Evolutionary conservation across 352 stramenopile genomes (phyloP), one percentile per base, ranked within the genome.

Genomic region (Phytophthora citrophthora): DNA sequence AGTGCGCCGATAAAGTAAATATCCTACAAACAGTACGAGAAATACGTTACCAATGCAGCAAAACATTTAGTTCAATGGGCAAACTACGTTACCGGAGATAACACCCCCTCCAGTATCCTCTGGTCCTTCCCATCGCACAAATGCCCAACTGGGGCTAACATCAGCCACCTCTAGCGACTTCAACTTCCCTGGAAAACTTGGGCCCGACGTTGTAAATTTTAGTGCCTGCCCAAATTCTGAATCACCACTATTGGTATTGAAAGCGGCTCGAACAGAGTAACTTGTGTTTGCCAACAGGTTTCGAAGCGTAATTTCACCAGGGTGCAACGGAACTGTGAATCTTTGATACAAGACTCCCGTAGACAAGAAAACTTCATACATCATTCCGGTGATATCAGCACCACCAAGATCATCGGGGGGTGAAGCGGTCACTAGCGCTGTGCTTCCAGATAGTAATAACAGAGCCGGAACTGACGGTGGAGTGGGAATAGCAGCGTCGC

Each of bases 381-480:
- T 43, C 32, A 70, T 54, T 10, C 54, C 60, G 5, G 48, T 65
- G 20, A 57, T 20, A 40, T 32, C 18, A 12, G 53, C 29, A 1
- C 80, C 80, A 29, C 77, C 69, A 9, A 74, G 69, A 38, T 89
- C 77, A 4, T 62, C 41, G 0, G 76, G 76, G 8, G 61, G 44
- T 20, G 49, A 23, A 29, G 66, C 23, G 1, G 32, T 64, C 13
- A 86, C 26, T 4, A 49, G 31, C 7, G 63, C 63, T 5, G 41
- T 62, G 13, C 75, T 81, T 8, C 60, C 60, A 1, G 59, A 43
- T 3, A 74, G 3, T 15, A 24, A 9, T 5, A 74, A 5, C 12
- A 88, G 13, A 6, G 15, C 38, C 10, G 70, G 53, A 3, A 11
- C 32, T 12, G 52, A 48, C 4, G 75, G 76, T 43, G 72, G 58